Evolutionary conservation across 805 yeast genomes (phyloP), one percentile per base, ranked within the genome.

Genomic region (Grigorovia humatica): DNA sequence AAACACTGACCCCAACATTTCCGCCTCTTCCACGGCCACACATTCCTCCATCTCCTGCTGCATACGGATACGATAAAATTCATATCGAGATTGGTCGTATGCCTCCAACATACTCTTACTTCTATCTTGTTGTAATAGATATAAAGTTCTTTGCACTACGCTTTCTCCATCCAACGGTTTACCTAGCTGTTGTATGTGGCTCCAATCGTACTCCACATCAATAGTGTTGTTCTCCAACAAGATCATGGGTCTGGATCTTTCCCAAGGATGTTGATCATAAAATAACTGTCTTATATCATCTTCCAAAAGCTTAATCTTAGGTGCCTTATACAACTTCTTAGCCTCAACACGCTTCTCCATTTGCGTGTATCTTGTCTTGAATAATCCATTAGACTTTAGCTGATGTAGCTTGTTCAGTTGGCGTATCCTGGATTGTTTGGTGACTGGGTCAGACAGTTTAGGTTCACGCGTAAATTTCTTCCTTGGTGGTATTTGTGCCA

Each of bases 251-350:
- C 95, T 79, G 1, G 98, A 88, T 50, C 90, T 73, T 70, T 93
- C 99, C 99, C 99, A 93, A 7, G 99, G 99, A 69, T 93, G 99
- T 65, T 90, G 96, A 53, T 81, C 81, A 68, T 83, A 91, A 63
- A 93, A 93, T 23, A 85, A 73, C 47, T 78, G 75, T 71, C 99
- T 80, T 59, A 93, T 70, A 59, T 83, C 81, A 69, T 93, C 99
- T 68, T 91, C 77, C 5, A 71, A 63, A 52, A 61, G 72, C 23
- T 56, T 57, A 42, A 72, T 57, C 48, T 64, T 64, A 4, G 68
- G 62, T 8, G 69, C 58, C 47, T 51, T 60, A 50, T 62, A 66
- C 15, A 67, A 49, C 20, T 44, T 53, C 41, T 55, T 59, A 8
- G 53, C 50, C 4, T 57, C 42, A 2, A 47, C 52, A 35, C 52